A percentile compares a stretch with the other conserved stretches of the same genome.
Conservation (phyloP, 2,329 filamentous ascomycete genomes). For the Aspergillus aculeatus region DNA sequence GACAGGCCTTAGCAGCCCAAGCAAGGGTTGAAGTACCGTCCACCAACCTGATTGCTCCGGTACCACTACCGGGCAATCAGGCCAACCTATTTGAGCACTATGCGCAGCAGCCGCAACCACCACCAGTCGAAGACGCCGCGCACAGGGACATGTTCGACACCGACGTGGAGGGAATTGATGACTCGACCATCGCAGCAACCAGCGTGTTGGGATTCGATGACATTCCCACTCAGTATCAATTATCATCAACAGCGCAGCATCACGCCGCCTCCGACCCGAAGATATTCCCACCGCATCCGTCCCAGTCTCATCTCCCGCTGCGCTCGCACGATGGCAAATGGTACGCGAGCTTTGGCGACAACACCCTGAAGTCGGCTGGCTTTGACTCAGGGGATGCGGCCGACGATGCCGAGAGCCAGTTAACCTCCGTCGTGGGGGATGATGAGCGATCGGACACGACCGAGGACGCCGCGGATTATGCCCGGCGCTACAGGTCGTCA, state of each 20-base stretch:
- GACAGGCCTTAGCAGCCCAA: slow-evolving; percentile 36
- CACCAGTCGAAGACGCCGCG: slow-evolving; percentile 17
- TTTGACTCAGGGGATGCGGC: slow-evolving; percentile 36
- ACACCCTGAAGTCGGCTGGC: slow-evolving; percentile 35
- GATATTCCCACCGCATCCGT: slow-evolving; percentile 13
- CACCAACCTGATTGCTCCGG: slow-evolving; percentile 24
- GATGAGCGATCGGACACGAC: slow-evolving; percentile 30
- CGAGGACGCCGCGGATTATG: slow-evolving; percentile 31
- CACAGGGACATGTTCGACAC: slow-evolving; percentile 43
- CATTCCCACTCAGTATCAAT: slow-evolving; percentile 21
- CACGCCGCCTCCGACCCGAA: slow-evolving; percentile 21
- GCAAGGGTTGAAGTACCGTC: slow-evolving; percentile 36
- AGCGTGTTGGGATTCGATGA: slow-evolving; percentile 40
- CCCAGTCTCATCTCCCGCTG: slow-evolving; percentile 23
- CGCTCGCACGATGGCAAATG: slow-evolving; percentile 31
- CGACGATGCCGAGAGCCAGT: slow-evolving; percentile 28
- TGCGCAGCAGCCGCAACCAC: slow-evolving; percentile 15
- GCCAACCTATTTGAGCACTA: slow-evolving; percentile 17
- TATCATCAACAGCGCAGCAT: slow-evolving; percentile 20
- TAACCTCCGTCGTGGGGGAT: slow-evolving; percentile 32
- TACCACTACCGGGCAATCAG: slow-evolving; percentile 18
- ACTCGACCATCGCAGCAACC: slow-evolving; percentile 42
- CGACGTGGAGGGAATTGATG: slow-evolving; percentile 45
- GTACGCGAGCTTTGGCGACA: slow-evolving; percentile 36
- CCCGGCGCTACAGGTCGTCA: slow-evolving; percentile 27